phyloP scores from a whole-genome alignment of 805 yeast species.

The Spathaspora passalidarum region DNA sequence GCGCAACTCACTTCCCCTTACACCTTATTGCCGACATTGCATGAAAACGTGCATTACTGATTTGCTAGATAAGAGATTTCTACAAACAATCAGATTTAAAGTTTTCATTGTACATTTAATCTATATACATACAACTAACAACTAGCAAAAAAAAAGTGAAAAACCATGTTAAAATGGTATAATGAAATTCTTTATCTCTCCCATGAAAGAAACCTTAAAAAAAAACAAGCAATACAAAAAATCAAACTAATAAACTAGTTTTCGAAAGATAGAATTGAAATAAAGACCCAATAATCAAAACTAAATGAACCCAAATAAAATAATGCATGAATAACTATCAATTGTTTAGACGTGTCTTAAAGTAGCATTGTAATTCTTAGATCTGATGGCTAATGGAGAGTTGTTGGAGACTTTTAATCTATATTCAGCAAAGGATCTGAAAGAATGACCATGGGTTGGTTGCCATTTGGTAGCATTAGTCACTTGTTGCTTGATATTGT shows the following conservation, averaged over 20 bases:
- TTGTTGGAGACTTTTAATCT: conserved; percentile 40
- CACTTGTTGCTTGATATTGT: conserved; percentile 8
- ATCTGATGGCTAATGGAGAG: conserved; percentile 27
- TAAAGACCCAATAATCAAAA: not conserved
- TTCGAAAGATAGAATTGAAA: not conserved
- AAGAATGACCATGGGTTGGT: conserved; percentile 37
- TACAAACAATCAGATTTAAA: not conserved
- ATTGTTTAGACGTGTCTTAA: conserved; percentile 5
- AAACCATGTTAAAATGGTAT: not conserved
- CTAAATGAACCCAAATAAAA: not conserved
- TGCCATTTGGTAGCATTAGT: conserved; percentile 27
- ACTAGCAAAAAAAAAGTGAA: not conserved
- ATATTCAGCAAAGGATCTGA: conserved; percentile 43
- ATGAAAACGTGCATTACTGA: too few species aligned
- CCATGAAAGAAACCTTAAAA: not conserved
- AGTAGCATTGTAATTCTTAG: conserved; percentile 7
- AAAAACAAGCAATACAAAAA: not conserved
- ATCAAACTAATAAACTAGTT: not conserved
- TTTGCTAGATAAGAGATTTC: too few species aligned
- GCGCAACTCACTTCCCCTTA: too few species aligned
- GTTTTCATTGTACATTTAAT: not conserved
- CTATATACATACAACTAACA: not conserved
- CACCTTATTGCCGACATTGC: too few species aligned
- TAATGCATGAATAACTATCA: not conserved
- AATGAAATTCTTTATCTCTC: not conserved